Evolutionary conservation across 2,329 filamentous ascomycete genomes (phyloP).

Genomic region (Dothistroma septosporum): DNA sequence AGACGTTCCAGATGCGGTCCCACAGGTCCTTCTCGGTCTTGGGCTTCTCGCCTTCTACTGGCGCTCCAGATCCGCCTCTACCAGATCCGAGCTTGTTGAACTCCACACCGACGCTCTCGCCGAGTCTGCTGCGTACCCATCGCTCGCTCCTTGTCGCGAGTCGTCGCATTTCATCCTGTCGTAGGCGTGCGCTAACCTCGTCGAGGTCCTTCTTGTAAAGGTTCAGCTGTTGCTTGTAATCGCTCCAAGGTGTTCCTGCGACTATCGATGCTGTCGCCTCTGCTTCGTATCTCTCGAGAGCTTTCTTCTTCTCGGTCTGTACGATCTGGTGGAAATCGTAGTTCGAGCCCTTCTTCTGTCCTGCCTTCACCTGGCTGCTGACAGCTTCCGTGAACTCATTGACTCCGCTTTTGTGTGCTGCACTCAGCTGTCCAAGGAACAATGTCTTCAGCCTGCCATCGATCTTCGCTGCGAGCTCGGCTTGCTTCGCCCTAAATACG

Average conservation of each 20-base stretch:
- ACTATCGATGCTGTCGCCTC: constrained; percentile 73
- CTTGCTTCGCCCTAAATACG: constrained; percentile 80
- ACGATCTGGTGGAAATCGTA: constrained; percentile 98
- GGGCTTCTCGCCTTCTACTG: constrained; percentile 71
- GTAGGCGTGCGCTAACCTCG: constrained; percentile 75
- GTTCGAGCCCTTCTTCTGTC: constrained; percentile 82
- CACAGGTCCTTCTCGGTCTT: constrained; percentile 77
- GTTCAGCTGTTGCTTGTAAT: constrained; percentile 73
- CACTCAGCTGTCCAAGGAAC: constrained; percentile 81
- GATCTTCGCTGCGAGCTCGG: constrained; percentile 80
- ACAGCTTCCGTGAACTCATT: constrained; percentile 82
- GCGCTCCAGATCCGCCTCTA: constrained; percentile 73
- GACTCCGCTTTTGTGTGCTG: constrained; percentile 85
- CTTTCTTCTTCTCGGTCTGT: constrained; percentile 70
- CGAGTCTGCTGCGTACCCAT: constrained; percentile 84
- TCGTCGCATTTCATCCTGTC: constrained; percentile 94
- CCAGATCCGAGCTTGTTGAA: constrained; percentile 95
- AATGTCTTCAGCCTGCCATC: constrained; percentile 83
- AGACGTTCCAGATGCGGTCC: constrained; percentile 91
- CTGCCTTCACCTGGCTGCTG: constrained; percentile 77
- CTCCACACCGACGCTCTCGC: constrained; percentile 83
- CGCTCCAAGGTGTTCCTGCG: constrained; percentile 78
- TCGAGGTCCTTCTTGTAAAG: constrained; percentile 89
- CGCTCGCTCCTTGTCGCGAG: constrained; percentile 86
- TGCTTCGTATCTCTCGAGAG: constrained; percentile 68